A percentile compares a stretch with the other conserved stretches of the same genome.
Evolutionary conservation across 1,284 basidiomycete species (phyloP).

Genomic region (Volvariella surrecta): DNA sequence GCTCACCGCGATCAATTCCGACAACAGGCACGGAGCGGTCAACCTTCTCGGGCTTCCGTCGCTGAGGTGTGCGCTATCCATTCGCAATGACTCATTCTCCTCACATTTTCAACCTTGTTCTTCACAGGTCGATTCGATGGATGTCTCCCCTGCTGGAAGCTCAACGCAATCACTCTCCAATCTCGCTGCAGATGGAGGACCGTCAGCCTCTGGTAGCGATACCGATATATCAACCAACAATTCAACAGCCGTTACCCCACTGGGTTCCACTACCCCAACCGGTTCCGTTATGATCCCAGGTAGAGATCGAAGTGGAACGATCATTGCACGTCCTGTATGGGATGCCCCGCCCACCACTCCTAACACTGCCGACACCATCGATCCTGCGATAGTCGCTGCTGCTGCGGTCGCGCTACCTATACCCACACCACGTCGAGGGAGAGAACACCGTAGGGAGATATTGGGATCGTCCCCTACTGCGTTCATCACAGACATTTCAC

Average conservation of each 20-base stretch:
- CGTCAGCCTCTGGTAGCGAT: conserved; percentile 31
- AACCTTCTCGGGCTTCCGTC: neutral
- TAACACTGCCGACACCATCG: conserved; percentile 7
- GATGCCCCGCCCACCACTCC: conserved; percentile 21
- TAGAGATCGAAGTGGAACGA: conserved; percentile 67
- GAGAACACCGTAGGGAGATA: neutral
- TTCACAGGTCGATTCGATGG: conserved; percentile 24
- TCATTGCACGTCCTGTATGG: conserved; percentile 60
- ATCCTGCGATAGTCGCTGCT: conserved; percentile 5
- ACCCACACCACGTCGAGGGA: conserved; percentile 4
- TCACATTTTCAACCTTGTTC: neutral
- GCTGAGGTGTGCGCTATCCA: conserved; percentile 13
- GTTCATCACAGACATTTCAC: conserved; percentile 44
- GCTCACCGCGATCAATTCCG: conserved; percentile 10
- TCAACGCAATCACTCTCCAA: conserved; percentile 12
- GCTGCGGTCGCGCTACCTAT: neutral
- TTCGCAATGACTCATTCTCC: neutral
- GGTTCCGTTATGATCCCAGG: conserved; percentile 42
- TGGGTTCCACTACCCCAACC: conserved; percentile 50
- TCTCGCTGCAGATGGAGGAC: conserved; percentile 16
- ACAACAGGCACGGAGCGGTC: conserved; percentile 1
- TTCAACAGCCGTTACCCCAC: conserved; percentile 48
- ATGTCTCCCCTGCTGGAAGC: conserved; percentile 15
- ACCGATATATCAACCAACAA: conserved; percentile 51
- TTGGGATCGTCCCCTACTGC: conserved; percentile 30